Base-by-base conservation (phyloP, 345 rosid genomes). In the Arabidopsis suecica region DNA sequence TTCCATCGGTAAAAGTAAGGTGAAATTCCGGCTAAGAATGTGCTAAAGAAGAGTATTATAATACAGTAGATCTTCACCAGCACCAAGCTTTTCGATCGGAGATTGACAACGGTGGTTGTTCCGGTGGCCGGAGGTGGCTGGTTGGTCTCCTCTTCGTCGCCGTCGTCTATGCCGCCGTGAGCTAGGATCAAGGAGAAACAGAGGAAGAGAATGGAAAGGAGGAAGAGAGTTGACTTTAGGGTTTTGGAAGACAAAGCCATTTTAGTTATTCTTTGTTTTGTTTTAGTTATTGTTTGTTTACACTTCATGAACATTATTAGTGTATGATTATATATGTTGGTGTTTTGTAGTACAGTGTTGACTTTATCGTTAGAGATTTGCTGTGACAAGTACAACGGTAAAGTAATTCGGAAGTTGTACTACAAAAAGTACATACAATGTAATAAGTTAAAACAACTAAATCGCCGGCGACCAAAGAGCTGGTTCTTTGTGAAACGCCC, bases 1-100 rank as follows among this genome's bases (percentile, higher is more conserved):
- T 89, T 86, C 92, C 91, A 88, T 51, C 89, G 74, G 67, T 65
- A 87, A 40, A 88, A 89, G 67, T 89, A 91, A 0, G 97, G 97
- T 4, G 96, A 91, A 34, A 88, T 59, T 1, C 96, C 96, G 4
- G 90, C 88, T 1, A 78, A 76, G 40, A 91, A 88, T 18, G 93
- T 91, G 80, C 73, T 79, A 18, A 88, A 84, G 11, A 93, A 78
- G 28, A 93, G 83, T 58, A 88, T 91, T 63, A 91, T 78, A 78
- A 93, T 80, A 74, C 97, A 91, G 81, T 89, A 89, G 64, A 88
- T 25, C 72, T 93, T 88, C 32, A 89, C 96, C 72, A 82, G 71
- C 23, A 88, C 83, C 59, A 91, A 76, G 16, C 87, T 81, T 53
- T 28, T 79, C 5, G 82, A 68, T 36, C 66, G 75, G 56, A 73